These are phyloP conservation scores for Mariannaea elegans DNA, from an alignment of 2,329 filamentous ascomycete species.

Conservation along the genomic window DNA sequence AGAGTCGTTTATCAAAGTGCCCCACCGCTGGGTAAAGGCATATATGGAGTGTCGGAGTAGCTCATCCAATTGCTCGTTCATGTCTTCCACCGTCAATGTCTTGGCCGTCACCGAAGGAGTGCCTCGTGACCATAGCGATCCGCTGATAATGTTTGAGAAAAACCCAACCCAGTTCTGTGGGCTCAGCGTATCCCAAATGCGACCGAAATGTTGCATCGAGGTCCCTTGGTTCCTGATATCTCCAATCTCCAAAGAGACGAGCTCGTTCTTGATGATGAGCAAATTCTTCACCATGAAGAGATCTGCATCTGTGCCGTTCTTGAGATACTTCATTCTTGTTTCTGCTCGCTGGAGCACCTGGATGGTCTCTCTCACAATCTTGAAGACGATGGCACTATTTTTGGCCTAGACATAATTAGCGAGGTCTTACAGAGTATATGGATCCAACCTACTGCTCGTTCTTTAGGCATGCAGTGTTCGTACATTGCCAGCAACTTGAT, in stretches of 20 bases:
- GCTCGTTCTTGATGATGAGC: conserved; percentile 93
- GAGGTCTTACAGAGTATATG: neutral
- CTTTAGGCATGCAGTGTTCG: conserved; percentile 71
- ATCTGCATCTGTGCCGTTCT: conserved; percentile 74
- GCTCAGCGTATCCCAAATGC: conserved; percentile 71
- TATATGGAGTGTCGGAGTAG: conserved; percentile 70
- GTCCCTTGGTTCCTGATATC: conserved; percentile 63
- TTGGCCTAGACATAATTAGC: conserved; percentile 44
- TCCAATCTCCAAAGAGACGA: conserved; percentile 94
- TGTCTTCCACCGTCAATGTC: conserved; percentile 61
- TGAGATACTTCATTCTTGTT: conserved; percentile 71
- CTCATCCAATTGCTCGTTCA: conserved; percentile 71
- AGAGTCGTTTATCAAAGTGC: conserved; percentile 59
- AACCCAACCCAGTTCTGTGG: conserved; percentile 67
- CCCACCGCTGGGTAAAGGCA: conserved; percentile 70
- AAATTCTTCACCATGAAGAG: conserved; percentile 96
- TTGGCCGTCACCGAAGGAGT: conserved; percentile 49
- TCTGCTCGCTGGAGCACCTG: conserved; percentile 82
- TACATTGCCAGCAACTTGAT: conserved; percentile 69
- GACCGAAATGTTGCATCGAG: conserved; percentile 68
- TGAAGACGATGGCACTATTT: conserved; percentile 66
- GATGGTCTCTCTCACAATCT: conserved; percentile 90
- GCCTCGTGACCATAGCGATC: conserved; percentile 58
- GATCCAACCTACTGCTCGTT: conserved; percentile 62
- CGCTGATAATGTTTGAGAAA: conserved; percentile 65